Evolutionary conservation across 306 rosid genomes (phyloP).

Genomic region (Dicorynia guianensis): DNA sequence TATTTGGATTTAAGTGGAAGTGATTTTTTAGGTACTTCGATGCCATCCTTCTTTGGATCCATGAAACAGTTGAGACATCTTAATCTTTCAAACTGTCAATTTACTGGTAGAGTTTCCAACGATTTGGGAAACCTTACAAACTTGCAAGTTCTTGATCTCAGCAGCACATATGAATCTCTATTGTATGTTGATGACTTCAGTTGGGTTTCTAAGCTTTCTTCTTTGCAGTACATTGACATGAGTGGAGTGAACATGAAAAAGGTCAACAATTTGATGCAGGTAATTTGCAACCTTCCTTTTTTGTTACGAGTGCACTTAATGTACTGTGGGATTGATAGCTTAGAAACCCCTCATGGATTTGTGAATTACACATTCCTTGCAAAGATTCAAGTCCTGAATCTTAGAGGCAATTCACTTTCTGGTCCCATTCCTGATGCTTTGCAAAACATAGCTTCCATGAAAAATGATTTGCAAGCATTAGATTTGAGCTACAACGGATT

Average conservation of each 20-base stretch:
- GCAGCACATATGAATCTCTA: too few relatives aligned
- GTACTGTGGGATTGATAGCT: not conserved
- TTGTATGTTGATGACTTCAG: not conserved
- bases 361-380: conserved; percentile 11
- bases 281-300: not conserved
- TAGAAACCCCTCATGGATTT: not conserved
- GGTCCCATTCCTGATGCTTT: not conserved
- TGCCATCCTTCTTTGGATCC: not conserved
- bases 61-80: not conserved
- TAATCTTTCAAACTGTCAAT: not conserved
- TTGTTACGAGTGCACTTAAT: not conserved
- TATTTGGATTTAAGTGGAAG: not conserved
- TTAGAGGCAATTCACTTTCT: not conserved
- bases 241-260: not conserved
- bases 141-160: not conserved
- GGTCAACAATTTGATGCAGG: not conserved
- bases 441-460: not conserved
- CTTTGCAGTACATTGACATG: conserved; percentile 13
- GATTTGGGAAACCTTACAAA: conserved; percentile 14
- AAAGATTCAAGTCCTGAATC: not conserved
- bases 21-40: not conserved
- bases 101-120: not conserved
- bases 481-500: not conserved
- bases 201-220: conserved; percentile 29
- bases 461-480: not conserved